Conservation (phyloP, 768 basidiomycete species). For the Ephemerocybe angulata region DNA sequence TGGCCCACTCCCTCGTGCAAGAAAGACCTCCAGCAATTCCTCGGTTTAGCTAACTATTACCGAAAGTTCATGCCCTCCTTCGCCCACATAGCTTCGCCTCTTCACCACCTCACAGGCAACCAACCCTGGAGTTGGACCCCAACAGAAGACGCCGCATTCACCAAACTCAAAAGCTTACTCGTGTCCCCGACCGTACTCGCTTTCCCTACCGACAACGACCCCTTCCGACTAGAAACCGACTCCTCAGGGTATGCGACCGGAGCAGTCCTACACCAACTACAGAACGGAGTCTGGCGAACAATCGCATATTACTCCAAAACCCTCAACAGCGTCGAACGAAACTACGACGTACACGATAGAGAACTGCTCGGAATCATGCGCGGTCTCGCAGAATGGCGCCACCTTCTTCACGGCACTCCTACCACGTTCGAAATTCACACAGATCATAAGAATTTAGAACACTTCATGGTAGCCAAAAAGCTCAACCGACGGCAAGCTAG, state of each 20-base stretch:
- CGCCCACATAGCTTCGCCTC: too few species aligned
- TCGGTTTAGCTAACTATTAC: too few species aligned
- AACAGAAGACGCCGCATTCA: constrained; percentile 20
- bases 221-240: constrained; percentile 26
- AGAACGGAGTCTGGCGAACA: constrained; percentile 28
- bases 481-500: constrained; percentile 39
- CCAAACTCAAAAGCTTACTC: constrained; percentile 24
- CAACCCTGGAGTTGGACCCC: constrained; percentile 22
- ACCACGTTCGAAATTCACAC: constrained; percentile 27
- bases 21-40: too few species aligned
- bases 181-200: constrained; percentile 21
- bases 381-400: constrained; percentile 29
- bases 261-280: constrained; percentile 23
- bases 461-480: constrained; percentile 36
- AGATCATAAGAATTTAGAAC: constrained; percentile 40
- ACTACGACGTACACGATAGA: constrained; percentile 37
- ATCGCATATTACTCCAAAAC: constrained; percentile 36
- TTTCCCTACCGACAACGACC: constrained; percentile 16
- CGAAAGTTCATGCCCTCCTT: too few species aligned
- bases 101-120: constrained; percentile 11
- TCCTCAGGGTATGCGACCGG: constrained; percentile 30
- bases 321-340: constrained; percentile 27
- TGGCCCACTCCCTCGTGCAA: constrained; percentile 30
- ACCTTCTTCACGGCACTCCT: constrained; percentile 18
- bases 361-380: constrained; percentile 43